Evolutionary conservation across 345 rosid genomes (phyloP), one percentile per base, ranked within the genome.

Genomic region (Kernera saxatilis): DNA sequence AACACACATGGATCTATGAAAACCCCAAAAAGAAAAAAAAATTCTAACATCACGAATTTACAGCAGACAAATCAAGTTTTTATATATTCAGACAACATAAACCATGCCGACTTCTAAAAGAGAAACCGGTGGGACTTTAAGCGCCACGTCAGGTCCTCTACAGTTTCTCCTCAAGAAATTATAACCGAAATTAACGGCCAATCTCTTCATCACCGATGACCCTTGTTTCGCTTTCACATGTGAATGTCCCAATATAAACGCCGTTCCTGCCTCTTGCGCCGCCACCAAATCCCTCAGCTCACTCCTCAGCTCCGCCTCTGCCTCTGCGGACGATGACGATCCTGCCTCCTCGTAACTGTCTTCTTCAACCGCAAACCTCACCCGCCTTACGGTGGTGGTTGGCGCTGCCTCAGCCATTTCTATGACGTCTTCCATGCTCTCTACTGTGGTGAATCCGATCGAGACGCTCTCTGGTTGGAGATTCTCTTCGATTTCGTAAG

Each of bases 61-160:
- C 78, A 68, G 30, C n/a, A 52, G 25, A 37, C 43, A 21, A 21
- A 41, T 40, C n/a, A 49, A 30, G 53, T 51, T 51, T 49, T 9
- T 25, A 14, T 37, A 12, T 35, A 4, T 48, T 75, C 52, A 89
- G 57, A 94, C 83, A 59, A 94, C 85, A 77, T 94, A 94, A 71
- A 94, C 93, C 98, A 95, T 95, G 50, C 99, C 99, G 0, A 95
- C 99, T 80, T 95, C 97, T 43, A 95, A 73, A 26, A 85, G 84
- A 19, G 99, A 95, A 40, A 73, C 97, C 0, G 96, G 97, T 2
- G 98, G 98, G 27, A 92, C 96, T 76, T 84, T 95, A 26, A 92
- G 89, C 3, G 97, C 96, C 52, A 89, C 97, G 70, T 89, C 97
- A 15, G 98, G 74, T 26, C 97, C 99, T 55, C 98, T 63, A 82